phyloP scores from a whole-genome alignment of 1,284 basidiomycete genomes.

The Trametes versicolor region DNA sequence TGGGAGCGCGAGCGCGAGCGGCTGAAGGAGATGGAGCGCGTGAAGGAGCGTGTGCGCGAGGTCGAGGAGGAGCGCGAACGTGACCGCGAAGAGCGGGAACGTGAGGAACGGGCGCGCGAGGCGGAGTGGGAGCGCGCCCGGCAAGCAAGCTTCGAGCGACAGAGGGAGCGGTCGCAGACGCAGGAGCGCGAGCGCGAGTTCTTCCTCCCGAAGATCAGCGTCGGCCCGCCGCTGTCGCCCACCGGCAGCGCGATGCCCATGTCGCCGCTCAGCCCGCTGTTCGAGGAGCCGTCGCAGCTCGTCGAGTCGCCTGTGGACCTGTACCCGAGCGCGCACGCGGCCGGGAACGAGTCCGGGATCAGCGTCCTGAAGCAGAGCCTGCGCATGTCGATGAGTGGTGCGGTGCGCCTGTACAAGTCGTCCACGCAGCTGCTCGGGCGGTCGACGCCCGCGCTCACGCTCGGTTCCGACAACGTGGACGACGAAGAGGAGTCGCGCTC shows the following conservation, averaged over 20 bases:
- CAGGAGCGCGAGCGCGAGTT: constrained; percentile 23
- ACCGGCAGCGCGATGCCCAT: constrained; percentile 31
- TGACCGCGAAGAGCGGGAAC: constrained; percentile 51
- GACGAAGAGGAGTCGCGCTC: constrained; percentile 30
- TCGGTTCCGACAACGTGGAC: constrained; percentile 34
- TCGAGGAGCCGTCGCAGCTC: constrained; percentile 42
- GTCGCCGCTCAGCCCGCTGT: constrained; percentile 42
- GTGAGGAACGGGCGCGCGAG: constrained; percentile 53
- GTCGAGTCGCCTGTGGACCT: constrained; percentile 32
- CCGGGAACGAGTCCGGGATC: constrained; percentile 44
- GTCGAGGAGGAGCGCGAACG: constrained; percentile 56
- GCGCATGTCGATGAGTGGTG: constrained; percentile 75
- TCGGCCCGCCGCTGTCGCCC: constrained; percentile 35
- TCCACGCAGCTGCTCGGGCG: constrained; percentile 52
- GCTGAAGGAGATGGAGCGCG: constrained; percentile 60
- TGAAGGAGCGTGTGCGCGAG: constrained; percentile 51
- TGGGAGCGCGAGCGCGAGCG: constrained; percentile 68
- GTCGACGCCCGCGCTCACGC: constrained; percentile 33
- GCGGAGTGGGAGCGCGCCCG: constrained; percentile 36
- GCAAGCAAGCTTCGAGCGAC: constrained; percentile 21
- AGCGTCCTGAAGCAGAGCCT: constrained; percentile 69
- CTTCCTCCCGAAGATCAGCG: constrained; percentile 35
- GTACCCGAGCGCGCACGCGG: constrained; percentile 12
- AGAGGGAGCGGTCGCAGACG: constrained; percentile 40
- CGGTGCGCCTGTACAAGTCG: constrained; percentile 61